Evolutionary conservation across 192 early-diverging fungal species (phyloP).

Genomic region (Backusella parvicylindrica): DNA sequence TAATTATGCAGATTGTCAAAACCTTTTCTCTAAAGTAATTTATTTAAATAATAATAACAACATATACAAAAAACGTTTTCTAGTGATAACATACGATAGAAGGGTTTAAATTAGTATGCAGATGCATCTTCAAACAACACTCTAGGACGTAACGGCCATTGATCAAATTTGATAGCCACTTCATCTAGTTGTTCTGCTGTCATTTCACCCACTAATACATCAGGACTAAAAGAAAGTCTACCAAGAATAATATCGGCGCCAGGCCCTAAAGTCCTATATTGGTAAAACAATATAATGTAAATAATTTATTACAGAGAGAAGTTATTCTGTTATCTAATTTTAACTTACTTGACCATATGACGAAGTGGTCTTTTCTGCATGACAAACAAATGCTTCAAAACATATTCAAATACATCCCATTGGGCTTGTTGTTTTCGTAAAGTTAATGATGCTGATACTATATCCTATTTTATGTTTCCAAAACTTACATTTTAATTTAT

Average conservation of each 20-base stretch:
- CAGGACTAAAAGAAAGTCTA: conserved; percentile 41
- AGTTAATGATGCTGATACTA: too few species aligned
- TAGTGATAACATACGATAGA: neutral
- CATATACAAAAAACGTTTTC: neutral
- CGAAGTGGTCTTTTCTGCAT: conserved; percentile 25
- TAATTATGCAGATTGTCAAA: too few species aligned
- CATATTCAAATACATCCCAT: conserved; percentile 43
- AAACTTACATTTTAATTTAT: conserved; percentile 19
- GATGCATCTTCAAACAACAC: conserved; percentile 43
- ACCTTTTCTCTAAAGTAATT: too few species aligned
- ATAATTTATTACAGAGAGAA: too few species aligned
- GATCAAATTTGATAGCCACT: conserved; percentile 48
- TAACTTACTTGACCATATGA: conserved; percentile 37
- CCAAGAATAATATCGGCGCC: conserved; percentile 49
- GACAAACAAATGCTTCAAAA: conserved; percentile 35
- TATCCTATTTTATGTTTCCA: too few species aligned
- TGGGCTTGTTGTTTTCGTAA: conserved; percentile 13
- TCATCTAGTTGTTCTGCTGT: conserved; percentile 44
- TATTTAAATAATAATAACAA: too few species aligned
- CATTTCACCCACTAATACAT: conserved; percentile 39
- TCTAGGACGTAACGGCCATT: conserved; percentile 50
- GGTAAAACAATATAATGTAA: too few species aligned
- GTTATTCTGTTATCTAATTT: too few species aligned
- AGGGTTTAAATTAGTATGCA: neutral
- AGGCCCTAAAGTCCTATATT: conserved; percentile 46